Evolutionary conservation across 2,329 filamentous ascomycete genomes (phyloP).

Genomic region (Fusarium sp.): DNA sequence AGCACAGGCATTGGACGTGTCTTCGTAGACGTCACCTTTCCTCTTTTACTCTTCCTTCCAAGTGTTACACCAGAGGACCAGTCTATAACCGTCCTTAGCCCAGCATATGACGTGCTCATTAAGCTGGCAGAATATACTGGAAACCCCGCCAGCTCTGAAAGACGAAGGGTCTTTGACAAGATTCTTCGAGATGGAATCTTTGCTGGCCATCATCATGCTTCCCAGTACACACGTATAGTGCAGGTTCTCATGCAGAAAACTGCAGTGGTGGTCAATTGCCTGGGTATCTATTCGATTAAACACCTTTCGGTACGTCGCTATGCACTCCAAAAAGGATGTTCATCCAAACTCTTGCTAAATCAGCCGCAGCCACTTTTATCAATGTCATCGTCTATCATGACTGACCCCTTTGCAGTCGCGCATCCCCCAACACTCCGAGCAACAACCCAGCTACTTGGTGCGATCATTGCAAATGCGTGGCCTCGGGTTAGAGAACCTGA

Average conservation of each 20-base stretch:
- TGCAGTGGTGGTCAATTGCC: slow-evolving; percentile 60
- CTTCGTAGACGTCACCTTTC: slow-evolving; percentile 76
- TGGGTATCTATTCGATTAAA: slow-evolving; percentile 73
- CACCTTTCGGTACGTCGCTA: slow-evolving; percentile 69
- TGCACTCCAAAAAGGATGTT: not conserved
- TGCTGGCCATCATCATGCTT: slow-evolving; percentile 67
- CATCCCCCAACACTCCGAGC: slow-evolving; percentile 65
- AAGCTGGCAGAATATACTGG: slow-evolving; percentile 59
- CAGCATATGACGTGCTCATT: slow-evolving; percentile 75
- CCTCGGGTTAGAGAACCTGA: slow-evolving; percentile 68
- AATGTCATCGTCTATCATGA: slow-evolving; percentile 72
- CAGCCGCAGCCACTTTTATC: slow-evolving; percentile 71
- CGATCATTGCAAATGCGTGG: slow-evolving; percentile 74
- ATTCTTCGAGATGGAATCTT: slow-evolving; percentile 68
- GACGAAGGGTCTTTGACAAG: slow-evolving; percentile 62
- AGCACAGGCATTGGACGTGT: slow-evolving; percentile 74
- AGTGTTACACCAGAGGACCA: slow-evolving; percentile 80
- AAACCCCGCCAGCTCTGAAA: slow-evolving; percentile 41
- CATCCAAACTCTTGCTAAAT: slow-evolving; percentile 16
- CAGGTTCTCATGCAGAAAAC: slow-evolving; percentile 66
- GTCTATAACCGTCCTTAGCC: slow-evolving; percentile 71
- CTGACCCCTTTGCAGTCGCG: slow-evolving; percentile 74
- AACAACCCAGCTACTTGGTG: slow-evolving; percentile 65
- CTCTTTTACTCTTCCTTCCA: slow-evolving; percentile 81
- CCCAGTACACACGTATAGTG: slow-evolving; percentile 68